Evolutionary conservation across 805 yeast genomes (phyloP).

Genomic region (Pichia nanzhaoensis): DNA sequence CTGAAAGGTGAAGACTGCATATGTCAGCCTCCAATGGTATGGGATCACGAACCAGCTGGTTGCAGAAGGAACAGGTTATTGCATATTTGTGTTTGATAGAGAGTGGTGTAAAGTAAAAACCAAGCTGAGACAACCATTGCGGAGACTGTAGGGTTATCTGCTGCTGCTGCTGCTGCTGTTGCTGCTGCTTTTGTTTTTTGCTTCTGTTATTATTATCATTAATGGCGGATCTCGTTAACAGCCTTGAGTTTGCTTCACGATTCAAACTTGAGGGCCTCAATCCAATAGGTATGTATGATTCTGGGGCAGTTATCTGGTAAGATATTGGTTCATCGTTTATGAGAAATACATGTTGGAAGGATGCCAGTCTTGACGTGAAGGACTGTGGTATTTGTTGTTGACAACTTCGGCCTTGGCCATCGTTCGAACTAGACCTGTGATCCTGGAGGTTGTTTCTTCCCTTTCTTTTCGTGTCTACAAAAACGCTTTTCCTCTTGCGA

Average conservation of each 20-base stretch:
- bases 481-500: too few species aligned
- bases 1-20: conserved; percentile 3
- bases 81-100: conserved; percentile 7
- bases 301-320: conserved; percentile 1
- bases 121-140: conserved; percentile 10
- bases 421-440: too few species aligned
- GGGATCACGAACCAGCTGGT: conserved; percentile 5
- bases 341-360: conserved; percentile 2
- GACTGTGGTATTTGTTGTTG: conserved; percentile 2
- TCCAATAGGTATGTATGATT: conserved; percentile 1
- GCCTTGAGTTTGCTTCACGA: neutral
- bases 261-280: neutral
- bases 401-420: too few species aligned
- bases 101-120: conserved; percentile 12
- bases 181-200: too few species aligned
- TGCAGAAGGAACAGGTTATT: conserved; percentile 11
- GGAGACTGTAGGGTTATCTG: conserved; percentile 3
- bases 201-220: neutral
- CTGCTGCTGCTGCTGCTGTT: too few species aligned
- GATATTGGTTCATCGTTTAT: conserved; percentile 10
- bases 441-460: too few species aligned
- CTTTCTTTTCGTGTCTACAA: too few species aligned
- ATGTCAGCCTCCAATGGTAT: conserved; percentile 5
- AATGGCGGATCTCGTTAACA: neutral
- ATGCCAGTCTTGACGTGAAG: conserved; percentile 4